Percentiles rank a stretch among this genome's conserved stretches.
phyloP scores from a whole-genome alignment of 352 stramenopile species.

The Peronosclerospora sorghi region DNA sequence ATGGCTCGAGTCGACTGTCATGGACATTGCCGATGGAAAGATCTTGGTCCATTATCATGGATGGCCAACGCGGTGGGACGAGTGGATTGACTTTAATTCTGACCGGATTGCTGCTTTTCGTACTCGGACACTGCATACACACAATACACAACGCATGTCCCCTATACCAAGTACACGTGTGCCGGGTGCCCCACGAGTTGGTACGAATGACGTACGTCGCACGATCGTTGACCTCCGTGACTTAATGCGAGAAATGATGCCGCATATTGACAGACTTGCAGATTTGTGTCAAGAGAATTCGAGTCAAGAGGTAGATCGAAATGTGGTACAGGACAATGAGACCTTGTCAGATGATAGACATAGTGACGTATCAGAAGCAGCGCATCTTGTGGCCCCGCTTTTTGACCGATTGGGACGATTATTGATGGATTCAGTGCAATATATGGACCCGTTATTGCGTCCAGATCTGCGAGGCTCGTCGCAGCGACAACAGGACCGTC shows the following conservation, averaged over 20 bases:
- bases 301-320: neutral
- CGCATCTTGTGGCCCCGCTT: conserved; percentile 54
- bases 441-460: conserved; percentile 49
- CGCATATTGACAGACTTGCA: conserved; percentile 53
- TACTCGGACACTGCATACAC: conserved; percentile 76
- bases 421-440: conserved; percentile 51
- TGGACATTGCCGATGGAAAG: conserved; percentile 80
- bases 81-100: conserved; percentile 94
- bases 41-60: conserved; percentile 95
- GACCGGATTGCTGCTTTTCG: conserved; percentile 91
- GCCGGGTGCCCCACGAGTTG: conserved; percentile 37
- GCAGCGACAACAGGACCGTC: conserved; percentile 25
- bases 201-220: conserved; percentile 27
- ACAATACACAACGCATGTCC: conserved; percentile 40
- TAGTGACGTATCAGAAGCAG: conserved; percentile 47
- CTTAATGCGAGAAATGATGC: conserved; percentile 60
- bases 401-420: conserved; percentile 76
- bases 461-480: conserved; percentile 34
- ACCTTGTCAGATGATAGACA: conserved; percentile 1
- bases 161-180: conserved; percentile 42
- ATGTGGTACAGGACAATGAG: neutral
- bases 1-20: conserved; percentile 95
- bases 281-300: conserved; percentile 40
- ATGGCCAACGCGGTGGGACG: conserved; percentile 95
- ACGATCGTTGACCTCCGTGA: conserved; percentile 51